These are phyloP conservation scores for Aspergillus sp. DNA, from an alignment of 2,329 filamentous ascomycete species.

Conservation along the genomic window DNA sequence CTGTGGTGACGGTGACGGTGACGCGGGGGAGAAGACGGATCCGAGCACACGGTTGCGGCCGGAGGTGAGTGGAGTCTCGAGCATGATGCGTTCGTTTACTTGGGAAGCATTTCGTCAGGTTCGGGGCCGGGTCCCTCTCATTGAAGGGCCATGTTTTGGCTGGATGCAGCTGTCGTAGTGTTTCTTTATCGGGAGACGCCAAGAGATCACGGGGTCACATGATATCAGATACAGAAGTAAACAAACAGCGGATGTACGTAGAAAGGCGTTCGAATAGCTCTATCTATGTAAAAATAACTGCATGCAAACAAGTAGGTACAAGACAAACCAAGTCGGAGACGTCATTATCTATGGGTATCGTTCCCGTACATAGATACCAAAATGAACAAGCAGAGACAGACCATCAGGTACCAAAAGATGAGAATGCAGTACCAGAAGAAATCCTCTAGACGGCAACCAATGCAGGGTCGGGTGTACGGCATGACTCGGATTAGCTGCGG, in stretches of 20 bases:
- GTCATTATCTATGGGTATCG: neutral
- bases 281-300: no score
- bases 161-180: neutral
- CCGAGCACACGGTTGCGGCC: constrained; percentile 34
- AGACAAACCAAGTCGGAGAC: neutral
- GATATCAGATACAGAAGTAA: neutral
- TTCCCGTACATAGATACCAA: neutral
- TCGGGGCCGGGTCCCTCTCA: neutral
- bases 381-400: no score
- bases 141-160: constrained; percentile 2
- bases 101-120: constrained; percentile 9
- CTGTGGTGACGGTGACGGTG: constrained; percentile 23
- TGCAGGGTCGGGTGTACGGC: no score
- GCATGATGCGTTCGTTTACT: constrained; percentile 13
- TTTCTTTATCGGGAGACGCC: neutral
- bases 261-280: no score
- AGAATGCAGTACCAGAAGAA: no score
- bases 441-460: no score
- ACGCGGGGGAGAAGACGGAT: constrained; percentile 35
- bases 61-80: constrained; percentile 16
- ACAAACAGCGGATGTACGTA: no score
- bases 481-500: neutral
- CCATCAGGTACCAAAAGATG: no score
- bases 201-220: neutral
- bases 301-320: neutral